phyloP scores from a whole-genome alignment of 1,284 basidiomycete genomes.

The Cryptococcus sp. region DNA sequence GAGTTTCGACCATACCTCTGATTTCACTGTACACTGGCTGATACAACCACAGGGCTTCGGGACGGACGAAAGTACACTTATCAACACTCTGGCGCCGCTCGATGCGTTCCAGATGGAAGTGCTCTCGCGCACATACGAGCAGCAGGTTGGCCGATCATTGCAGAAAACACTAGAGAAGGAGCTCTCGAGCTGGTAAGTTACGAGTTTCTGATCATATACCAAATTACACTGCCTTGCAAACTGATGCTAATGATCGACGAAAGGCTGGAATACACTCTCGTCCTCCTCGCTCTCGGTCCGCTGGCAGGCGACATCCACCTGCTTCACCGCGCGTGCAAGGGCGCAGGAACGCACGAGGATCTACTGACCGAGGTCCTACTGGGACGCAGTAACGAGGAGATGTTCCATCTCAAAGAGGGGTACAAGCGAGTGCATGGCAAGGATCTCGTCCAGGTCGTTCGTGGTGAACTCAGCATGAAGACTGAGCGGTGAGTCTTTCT shows the following conservation, averaged over 20 bases:
- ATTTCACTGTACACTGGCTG: slow-evolving; percentile 1
- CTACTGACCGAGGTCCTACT: slow-evolving; percentile 53
- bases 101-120: slow-evolving; percentile 53
- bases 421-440: slow-evolving; percentile 48
- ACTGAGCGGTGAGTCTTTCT: slow-evolving; percentile 47
- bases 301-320: slow-evolving; percentile 50
- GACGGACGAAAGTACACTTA: slow-evolving; percentile 51
- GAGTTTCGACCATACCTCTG: neutral
- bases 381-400: slow-evolving; percentile 52
- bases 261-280: slow-evolving; percentile 52
- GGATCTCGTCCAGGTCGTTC: slow-evolving; percentile 45
- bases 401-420: slow-evolving; percentile 52
- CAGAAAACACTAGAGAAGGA: slow-evolving; percentile 53
- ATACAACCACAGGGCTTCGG: slow-evolving; percentile 45
- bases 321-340: slow-evolving; percentile 48
- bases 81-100: slow-evolving; percentile 47
- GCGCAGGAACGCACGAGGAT: slow-evolving; percentile 53
- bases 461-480: slow-evolving; percentile 55
- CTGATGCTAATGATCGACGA: slow-evolving; percentile 4
- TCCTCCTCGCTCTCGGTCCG: slow-evolving; percentile 51
- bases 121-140: slow-evolving; percentile 49
- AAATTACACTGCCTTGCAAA: neutral
- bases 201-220: neutral
- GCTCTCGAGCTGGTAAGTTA: slow-evolving; percentile 47
- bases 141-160: slow-evolving; percentile 43